Evolutionary conservation across 768 basidiomycete genomes (phyloP), one percentile per base, ranked within the genome.

Genomic region (Trametes cinnabarina): DNA sequence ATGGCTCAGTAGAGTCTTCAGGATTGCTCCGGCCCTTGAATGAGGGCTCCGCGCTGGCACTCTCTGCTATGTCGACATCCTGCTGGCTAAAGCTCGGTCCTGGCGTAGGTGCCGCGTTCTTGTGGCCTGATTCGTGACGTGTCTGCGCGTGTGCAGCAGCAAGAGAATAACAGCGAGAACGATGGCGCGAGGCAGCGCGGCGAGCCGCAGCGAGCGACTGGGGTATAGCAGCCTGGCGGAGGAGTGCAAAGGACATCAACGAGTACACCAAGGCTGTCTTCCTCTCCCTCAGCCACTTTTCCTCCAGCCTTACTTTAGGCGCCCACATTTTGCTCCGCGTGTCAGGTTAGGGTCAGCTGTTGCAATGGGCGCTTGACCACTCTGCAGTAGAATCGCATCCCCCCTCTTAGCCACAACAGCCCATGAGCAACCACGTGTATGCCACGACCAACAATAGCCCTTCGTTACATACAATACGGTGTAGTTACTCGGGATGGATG

Each of bases 161-260:
- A 20, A 30, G 26, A 35, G 51, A 39, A 43, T 52, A 47, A n/a
- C 41, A 56, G 41, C 40, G 37, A 39, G 14, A 47, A 14, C 57
- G 53, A 58, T 48, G 40, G 34, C 39, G 39, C 14, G 44, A 52
- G 25, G 22, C 37, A 40, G 43, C 25, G n/a, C 52, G 57, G 32
- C 49, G 42, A 39, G 62, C 47, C 26, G 50, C 40, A 26, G 57
- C 26, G 1, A 63, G 46, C 35, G 61, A 53, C 28, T 51, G 54
- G 14, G 57, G 25, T 8, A 57, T 37, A 35, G 57, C 55, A 19
- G 54, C 55, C 35, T 53, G 62, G 46, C 58, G 62, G 19, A 59
- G 46, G 40, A 63, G 44, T 22, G 54, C 44, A 39, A 48, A 26
- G 14, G 62, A 63, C 62, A 63, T 63, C 44, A 34, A 49, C 58